These are phyloP conservation scores for Pedinophyceae sp. DNA, from an alignment of 139 green algal species.

Conservation along the genomic window DNA sequence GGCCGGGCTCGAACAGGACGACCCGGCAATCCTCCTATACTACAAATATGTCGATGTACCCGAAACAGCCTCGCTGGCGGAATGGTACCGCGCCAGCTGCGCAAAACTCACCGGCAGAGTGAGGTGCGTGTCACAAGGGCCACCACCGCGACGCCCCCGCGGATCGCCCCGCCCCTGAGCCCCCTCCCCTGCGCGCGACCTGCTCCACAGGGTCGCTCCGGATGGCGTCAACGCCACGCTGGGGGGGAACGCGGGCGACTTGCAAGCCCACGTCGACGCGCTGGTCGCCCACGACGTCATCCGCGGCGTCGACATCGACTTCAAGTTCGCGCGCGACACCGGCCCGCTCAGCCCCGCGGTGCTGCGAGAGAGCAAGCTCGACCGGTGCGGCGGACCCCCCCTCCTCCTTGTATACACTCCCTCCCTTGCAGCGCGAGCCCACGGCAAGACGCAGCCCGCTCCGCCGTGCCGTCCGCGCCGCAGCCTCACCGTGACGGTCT, in stretches of 20 bases:
- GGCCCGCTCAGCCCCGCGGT: slow-evolving; percentile 6
- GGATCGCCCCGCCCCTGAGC: no score
- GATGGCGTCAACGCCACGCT: slow-evolving; percentile 48
- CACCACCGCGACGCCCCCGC: no score
- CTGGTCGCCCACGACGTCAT: slow-evolving; percentile 11
- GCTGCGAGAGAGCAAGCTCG: slow-evolving; percentile 25
- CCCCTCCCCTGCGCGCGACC: no score
- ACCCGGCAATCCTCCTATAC: no score
- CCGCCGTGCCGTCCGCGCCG: neutral
- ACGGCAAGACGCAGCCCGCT: neutral
- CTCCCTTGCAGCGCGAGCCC: neutral
- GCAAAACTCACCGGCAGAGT: no score
- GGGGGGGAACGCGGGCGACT: slow-evolving; percentile 12
- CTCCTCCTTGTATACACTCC: neutral
- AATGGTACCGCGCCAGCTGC: no score
- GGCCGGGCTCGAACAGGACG: no score
- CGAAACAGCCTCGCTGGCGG: no score
- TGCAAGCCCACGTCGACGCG: slow-evolving; percentile 15
- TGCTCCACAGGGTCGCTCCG: slow-evolving; percentile 26
- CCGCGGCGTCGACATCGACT: slow-evolving; percentile 25
- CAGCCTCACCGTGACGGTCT: slow-evolving; percentile 16
- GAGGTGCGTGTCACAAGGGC: no score
- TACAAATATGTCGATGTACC: no score
- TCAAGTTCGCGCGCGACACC: slow-evolving; percentile 26
- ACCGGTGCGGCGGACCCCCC: neutral